Conservation (phyloP, 257 asterid species). For the Echium plantagineum region DNA sequence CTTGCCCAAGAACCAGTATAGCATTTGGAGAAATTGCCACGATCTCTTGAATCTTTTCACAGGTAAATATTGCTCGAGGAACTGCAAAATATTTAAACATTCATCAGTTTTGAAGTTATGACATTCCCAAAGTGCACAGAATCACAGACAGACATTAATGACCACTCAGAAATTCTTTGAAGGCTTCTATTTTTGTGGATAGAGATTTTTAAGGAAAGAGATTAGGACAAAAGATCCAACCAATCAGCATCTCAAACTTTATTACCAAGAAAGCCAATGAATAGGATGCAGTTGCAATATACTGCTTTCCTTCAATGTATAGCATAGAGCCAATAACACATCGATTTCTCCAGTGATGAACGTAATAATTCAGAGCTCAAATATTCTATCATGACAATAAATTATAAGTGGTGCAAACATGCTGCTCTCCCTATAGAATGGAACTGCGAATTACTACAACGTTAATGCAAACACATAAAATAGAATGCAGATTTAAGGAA, state of each 20-base stretch:
- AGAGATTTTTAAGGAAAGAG: background rate
- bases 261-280: background rate
- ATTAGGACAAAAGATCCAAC: background rate
- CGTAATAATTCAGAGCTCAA: no score
- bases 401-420: no score
- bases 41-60: slow-evolving; percentile 70
- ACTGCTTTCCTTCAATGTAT: background rate
- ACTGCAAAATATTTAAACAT: slow-evolving; percentile 23
- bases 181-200: no score
- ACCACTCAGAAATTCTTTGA: no score
- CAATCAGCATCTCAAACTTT: slow-evolving; percentile 1
- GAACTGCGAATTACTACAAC: background rate
- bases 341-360: no score
- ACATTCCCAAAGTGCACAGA: no score
- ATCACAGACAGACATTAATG: no score
- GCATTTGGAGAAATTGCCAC: slow-evolving; percentile 53
- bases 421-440: background rate
- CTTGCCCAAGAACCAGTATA: slow-evolving; percentile 68
- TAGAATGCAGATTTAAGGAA: background rate
- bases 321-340: background rate
- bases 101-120: background rate
- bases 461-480: no score
- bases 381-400: no score
- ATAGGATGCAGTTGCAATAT: background rate
- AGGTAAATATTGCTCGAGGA: slow-evolving; percentile 47